Base-by-base conservation (phyloP, 2,329 filamentous ascomycete species). In the Emericellopsis atlantica region DNA sequence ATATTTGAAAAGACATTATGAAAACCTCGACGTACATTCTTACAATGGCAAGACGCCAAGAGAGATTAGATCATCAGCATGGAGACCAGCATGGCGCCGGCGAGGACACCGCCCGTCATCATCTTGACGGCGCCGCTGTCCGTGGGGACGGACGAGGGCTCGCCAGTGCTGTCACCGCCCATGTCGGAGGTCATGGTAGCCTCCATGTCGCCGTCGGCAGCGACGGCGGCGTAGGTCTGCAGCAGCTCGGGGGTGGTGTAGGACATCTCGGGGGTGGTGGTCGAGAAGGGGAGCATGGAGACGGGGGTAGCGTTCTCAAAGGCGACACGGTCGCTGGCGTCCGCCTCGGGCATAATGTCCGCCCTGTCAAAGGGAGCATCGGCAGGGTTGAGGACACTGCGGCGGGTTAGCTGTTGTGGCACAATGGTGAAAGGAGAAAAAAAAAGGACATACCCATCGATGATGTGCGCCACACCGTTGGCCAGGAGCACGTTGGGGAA, bases 391-490 rank as follows among this genome's bases (percentile, higher is more conserved):
- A 57, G 39, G 0, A 57, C 53, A 39, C 53, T 57, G n/a, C 2
- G 3, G 10, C n/a, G 7, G 4, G 36, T 37, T 21, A 37, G 36
- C 22, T 11, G 21, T 23, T 21, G 35, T 34, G 31, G n/a, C 31
- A 15, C 32, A 21, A 37, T 23, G n/a, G 16, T 3, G 15, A 23
- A 10, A 16, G 9, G 15, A 7, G 16, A 22, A 9, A 9, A 16
- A 22, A 9, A 9, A 16, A 4, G 16, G 42, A 8, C 48, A 43
- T 26, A 56, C 54, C 46, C 46, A 26, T 60, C 56, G 37, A 60
- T 53, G 26, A 52, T 47, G 32, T 60, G 57, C 7, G 53, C 57
- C 9, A 60, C 49, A 32, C 57, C 56, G 29, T 59, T 60, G 35
- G 45, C 51, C 2, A 58, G 37, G 14, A 60, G 51, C 11, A 47